phyloP scores from a whole-genome alignment of 768 basidiomycete species.

The Tulasnella sp. region DNA sequence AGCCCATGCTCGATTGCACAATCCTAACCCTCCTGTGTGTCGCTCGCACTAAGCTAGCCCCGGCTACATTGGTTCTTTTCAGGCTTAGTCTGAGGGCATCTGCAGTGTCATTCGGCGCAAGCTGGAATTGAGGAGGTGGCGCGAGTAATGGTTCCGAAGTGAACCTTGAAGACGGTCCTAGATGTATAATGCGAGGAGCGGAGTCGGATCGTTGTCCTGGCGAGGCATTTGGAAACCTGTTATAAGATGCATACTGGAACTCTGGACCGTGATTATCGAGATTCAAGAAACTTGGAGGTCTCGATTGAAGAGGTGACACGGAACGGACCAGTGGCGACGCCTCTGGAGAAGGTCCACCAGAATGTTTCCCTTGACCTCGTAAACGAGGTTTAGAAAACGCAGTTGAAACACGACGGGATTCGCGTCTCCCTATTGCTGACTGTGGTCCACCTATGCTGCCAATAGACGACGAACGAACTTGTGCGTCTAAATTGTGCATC shows the following conservation, averaged over 20 bases:
- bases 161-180: slow-evolving; percentile 39
- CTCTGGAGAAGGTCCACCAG: slow-evolving; percentile 14
- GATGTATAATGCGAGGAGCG: slow-evolving; percentile 42
- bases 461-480: slow-evolving; percentile 26
- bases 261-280: slow-evolving; percentile 12
- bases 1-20: slow-evolving; percentile 53
- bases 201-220: slow-evolving; percentile 28
- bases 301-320: slow-evolving; percentile 37
- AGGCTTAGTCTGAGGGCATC: slow-evolving; percentile 1
- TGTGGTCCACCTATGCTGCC: slow-evolving; percentile 4
- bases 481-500: slow-evolving; percentile 39
- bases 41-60: slow-evolving; percentile 1
- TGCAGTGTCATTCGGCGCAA: neutral
- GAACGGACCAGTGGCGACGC: slow-evolving; percentile 20
- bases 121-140: neutral
- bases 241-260: slow-evolving; percentile 21
- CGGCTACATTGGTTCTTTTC: neutral
- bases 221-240: slow-evolving; percentile 29
- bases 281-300: slow-evolving; percentile 37
- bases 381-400: slow-evolving; percentile 18
- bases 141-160: slow-evolving; percentile 1
- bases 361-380: neutral
- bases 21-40: slow-evolving; percentile 35
- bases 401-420: slow-evolving; percentile 17
- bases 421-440: neutral